Percentiles rank a stretch among this genome's conserved stretches.
Evolutionary conservation across 495 filamentous ascomycete species (phyloP).

Genomic region (Cercophora samala): DNA sequence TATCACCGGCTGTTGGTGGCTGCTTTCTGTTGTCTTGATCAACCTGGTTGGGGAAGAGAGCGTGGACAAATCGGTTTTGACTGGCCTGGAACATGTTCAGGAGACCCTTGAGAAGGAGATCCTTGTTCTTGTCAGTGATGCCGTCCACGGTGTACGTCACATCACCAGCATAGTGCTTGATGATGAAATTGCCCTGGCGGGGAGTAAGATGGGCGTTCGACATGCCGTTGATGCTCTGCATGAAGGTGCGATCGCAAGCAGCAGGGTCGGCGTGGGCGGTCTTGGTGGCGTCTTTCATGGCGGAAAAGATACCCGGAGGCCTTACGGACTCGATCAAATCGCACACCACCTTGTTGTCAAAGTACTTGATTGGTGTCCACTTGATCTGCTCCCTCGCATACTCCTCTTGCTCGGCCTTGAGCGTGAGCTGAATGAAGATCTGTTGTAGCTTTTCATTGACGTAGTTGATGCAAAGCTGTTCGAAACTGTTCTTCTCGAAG

Average conservation of each 20-base stretch:
- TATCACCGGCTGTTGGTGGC: conserved; percentile 92
- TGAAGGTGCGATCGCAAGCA: conserved; percentile 94
- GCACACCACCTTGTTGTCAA: conserved; percentile 99
- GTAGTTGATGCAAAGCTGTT: conserved; percentile 99
- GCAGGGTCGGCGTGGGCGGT: conserved; percentile 93
- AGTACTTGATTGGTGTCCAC: conserved; percentile 99
- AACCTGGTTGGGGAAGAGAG: conserved; percentile 86
- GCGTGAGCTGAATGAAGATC: conserved; percentile 97
- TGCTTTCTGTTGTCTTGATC: conserved; percentile 94
- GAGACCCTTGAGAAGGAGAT: conserved; percentile 91
- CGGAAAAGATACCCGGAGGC: conserved; percentile 92
- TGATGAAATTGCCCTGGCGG: conserved; percentile 92
- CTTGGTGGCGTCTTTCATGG: conserved; percentile 94
- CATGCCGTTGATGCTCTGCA: conserved; percentile 84
- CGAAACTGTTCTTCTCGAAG: conserved; percentile 98
- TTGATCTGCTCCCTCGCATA: conserved; percentile 94
- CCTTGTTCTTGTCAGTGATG: conserved; percentile 99
- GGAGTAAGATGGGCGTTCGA: conserved; percentile 88
- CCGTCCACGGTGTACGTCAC: conserved; percentile 92
- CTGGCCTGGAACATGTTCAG: conserved; percentile 83
- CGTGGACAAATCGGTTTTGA: conserved; percentile 78
- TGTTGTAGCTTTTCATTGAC: conserved; percentile 99
- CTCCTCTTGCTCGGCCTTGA: conserved; percentile 97
- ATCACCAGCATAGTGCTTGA: conserved; percentile 99
- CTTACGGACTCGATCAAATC: conserved; percentile 92